Conservation (phyloP, 2,329 filamentous ascomycete species). For the Cercospora sp. region DNA sequence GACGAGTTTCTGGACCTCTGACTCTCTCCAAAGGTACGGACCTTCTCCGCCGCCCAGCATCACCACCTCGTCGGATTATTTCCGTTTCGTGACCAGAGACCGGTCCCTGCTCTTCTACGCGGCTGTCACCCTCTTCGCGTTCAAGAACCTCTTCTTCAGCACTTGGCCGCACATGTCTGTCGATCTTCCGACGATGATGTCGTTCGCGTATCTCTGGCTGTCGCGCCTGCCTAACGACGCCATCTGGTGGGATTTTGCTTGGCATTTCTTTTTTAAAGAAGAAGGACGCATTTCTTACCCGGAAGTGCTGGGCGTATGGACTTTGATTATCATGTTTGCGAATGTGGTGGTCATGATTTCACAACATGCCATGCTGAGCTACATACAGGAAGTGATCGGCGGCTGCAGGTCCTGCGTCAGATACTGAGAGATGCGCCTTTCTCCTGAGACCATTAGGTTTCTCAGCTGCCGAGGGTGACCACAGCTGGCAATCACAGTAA, state of each 20-base stretch:
- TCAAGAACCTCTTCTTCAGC: background rate
- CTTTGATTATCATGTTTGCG: background rate
- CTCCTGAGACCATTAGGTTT: no score
- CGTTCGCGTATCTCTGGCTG: background rate
- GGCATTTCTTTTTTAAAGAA: background rate
- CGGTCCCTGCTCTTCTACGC: background rate
- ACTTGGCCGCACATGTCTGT: background rate
- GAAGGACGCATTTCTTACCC: background rate
- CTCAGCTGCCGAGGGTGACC: no score
- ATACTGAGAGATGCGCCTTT: background rate
- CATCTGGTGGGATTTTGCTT: background rate
- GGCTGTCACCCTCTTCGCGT: background rate
- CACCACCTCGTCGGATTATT: background rate
- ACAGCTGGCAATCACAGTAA: no score
- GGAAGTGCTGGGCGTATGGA: background rate
- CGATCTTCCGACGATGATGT: background rate
- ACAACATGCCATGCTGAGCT: background rate
- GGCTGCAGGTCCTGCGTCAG: background rate
- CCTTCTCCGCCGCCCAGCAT: background rate
- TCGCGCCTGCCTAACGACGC: background rate
- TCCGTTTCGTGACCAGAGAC: background rate
- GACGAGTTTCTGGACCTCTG: background rate
- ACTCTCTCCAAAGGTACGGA: background rate
- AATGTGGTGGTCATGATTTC: no score
- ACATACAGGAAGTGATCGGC: background rate